A percentile compares a stretch with the other conserved stretches of the same genome.
phyloP scores from a whole-genome alignment of 176 grass and related monocot genomes.

The Oryza coarctata region DNA sequence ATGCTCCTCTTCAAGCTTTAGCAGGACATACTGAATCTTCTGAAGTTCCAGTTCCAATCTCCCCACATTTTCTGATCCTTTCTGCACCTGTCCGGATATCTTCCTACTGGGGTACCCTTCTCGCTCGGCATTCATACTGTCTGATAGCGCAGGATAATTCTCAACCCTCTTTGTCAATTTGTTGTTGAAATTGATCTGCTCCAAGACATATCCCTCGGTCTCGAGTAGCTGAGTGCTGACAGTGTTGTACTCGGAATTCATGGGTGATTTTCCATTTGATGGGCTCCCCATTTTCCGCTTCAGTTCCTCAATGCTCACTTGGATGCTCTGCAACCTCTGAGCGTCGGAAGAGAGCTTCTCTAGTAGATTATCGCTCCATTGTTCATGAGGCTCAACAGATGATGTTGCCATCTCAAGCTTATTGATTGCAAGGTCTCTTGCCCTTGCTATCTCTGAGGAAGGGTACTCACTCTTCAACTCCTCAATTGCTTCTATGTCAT shows the following conservation, averaged over 20 bases:
- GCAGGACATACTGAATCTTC: conserved; percentile 81
- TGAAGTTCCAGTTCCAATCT: conserved; percentile 80
- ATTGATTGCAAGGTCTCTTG: conserved; percentile 55
- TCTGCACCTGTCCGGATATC: conserved; percentile 60
- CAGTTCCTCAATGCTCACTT: conserved; percentile 63
- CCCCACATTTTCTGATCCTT: conserved; percentile 69
- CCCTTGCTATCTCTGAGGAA: conserved; percentile 56
- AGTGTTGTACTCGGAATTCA: conserved; percentile 56
- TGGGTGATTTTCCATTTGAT: conserved; percentile 55
- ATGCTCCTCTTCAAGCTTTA: conserved; percentile 79
- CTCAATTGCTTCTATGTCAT: conserved; percentile 63
- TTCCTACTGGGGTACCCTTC: conserved; percentile 61
- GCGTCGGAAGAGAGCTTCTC: conserved; percentile 69
- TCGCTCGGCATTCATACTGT: conserved; percentile 37
- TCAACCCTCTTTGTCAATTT: conserved; percentile 64
- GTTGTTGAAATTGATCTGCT: conserved; percentile 69
- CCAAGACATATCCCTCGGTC: conserved; percentile 56
- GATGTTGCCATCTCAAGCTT: conserved; percentile 40
- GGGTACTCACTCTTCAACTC: conserved; percentile 63
- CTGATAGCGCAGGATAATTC: conserved; percentile 50
- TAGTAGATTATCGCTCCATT: conserved; percentile 54
- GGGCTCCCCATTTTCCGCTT: conserved; percentile 67
- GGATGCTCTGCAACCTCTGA: conserved; percentile 59
- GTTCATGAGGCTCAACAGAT: conserved; percentile 36
- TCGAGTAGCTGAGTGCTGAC: conserved; percentile 60